Evolutionary conservation across 2,329 filamentous ascomycete genomes (phyloP).

Genomic region (Emmonsiellopsis sp.): DNA sequence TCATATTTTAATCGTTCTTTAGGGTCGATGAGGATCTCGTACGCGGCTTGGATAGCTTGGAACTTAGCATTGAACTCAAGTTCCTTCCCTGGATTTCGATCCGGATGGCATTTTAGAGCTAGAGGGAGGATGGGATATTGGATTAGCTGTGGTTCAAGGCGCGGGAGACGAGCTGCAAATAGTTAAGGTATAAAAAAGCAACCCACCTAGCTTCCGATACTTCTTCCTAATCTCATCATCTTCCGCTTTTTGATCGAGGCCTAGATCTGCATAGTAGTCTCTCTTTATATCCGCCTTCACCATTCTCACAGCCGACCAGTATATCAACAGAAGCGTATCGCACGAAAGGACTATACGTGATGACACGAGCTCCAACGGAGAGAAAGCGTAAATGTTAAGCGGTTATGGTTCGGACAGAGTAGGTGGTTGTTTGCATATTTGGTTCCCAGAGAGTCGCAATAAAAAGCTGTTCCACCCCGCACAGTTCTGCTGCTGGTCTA

Average conservation of each 20-base stretch:
- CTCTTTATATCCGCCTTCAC: constrained; percentile 57
- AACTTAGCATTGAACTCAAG: constrained; percentile 72
- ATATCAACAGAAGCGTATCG: neutral
- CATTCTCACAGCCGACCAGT: constrained; percentile 40
- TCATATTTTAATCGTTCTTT: constrained; percentile 53
- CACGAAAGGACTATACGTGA: too few relatives aligned
- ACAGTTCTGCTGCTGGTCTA: too few relatives aligned
- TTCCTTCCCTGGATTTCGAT: constrained; percentile 78
- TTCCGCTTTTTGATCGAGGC: constrained; percentile 57
- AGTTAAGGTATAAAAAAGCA: neutral
- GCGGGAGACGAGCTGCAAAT: neutral
- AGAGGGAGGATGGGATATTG: neutral
- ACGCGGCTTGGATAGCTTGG: constrained; percentile 74
- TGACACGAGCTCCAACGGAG: too few relatives aligned
- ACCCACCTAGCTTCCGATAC: constrained; percentile 68
- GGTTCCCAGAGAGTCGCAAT: too few relatives aligned
- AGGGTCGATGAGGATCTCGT: constrained; percentile 62
- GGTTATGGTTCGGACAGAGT: too few relatives aligned
- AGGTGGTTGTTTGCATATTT: too few relatives aligned
- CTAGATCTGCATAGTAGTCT: constrained; percentile 81
- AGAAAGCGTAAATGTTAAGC: too few relatives aligned
- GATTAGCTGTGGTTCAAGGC: neutral
- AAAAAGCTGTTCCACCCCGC: too few relatives aligned
- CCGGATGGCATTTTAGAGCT: constrained; percentile 81
- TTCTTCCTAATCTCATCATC: constrained; percentile 73